Evolutionary conservation across 768 basidiomycete species (phyloP).

Genomic region (Tulasnella sp.): DNA sequence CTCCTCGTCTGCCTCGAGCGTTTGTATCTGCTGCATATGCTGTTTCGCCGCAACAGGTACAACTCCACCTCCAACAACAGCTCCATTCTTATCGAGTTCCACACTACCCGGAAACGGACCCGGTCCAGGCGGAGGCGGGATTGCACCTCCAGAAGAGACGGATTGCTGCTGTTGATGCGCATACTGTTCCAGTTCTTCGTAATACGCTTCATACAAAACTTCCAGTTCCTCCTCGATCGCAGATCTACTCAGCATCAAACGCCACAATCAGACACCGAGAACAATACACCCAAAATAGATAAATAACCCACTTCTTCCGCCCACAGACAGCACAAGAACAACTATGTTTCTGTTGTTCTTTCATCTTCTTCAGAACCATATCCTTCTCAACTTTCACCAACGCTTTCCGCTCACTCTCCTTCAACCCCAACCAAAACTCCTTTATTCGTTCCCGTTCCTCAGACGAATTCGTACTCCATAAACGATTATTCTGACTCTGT

Average conservation of each 20-base stretch:
- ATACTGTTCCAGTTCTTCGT: constrained; percentile 99
- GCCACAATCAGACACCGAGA: background rate
- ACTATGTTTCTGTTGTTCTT: constrained; percentile 95
- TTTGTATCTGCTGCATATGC: constrained; percentile 14
- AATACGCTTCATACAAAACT: constrained; percentile 99
- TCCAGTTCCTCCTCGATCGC: constrained; percentile 99
- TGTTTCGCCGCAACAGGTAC: constrained; percentile 12
- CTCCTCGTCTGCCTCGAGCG: constrained; percentile 31
- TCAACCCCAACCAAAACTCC: constrained; percentile 92
- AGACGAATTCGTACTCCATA: constrained; percentile 84
- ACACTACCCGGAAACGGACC: constrained; percentile 98
- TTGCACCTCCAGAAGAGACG: constrained; percentile 75
- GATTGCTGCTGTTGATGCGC: constrained; percentile 96
- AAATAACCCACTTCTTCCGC: constrained; percentile 65
- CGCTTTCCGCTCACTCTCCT: constrained; percentile 77
- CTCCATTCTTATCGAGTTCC: constrained; percentile 86
- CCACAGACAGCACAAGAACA: constrained; percentile 96
- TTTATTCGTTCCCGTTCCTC: constrained; percentile 97
- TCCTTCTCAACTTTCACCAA: constrained; percentile 98
- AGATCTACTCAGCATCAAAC: constrained; percentile 37
- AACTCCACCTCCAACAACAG: constrained; percentile 35
- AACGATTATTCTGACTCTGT: constrained; percentile 52
- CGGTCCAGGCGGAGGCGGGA: constrained; percentile 87
- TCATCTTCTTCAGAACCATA: constrained; percentile 96
- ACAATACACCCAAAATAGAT: background rate